These are phyloP conservation scores for Kodamaea nitidulidarum DNA, from an alignment of 805 yeast species.

Conservation along the genomic window DNA sequence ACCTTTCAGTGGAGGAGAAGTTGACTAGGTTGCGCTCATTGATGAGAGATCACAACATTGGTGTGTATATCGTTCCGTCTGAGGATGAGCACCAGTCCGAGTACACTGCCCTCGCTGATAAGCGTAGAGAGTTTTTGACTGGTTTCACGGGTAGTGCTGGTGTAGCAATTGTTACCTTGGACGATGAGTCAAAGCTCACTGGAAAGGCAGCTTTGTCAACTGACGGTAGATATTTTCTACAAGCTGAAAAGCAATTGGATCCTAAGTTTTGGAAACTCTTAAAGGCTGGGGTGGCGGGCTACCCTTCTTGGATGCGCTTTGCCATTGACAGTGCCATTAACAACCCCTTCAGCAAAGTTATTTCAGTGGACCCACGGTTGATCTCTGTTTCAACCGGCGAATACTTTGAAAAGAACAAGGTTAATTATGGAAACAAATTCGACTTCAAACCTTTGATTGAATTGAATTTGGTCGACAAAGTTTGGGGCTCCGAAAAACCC, in stretches of 20 bases:
- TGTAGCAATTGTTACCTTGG: constrained; percentile 70
- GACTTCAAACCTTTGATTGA: constrained; percentile 28
- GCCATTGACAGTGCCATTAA: constrained; percentile 51
- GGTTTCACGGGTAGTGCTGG: constrained; percentile 96
- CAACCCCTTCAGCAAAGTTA: constrained; percentile 43
- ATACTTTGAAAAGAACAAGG: constrained; percentile 28
- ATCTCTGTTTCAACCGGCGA: constrained; percentile 50
- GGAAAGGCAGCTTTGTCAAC: constrained; percentile 83
- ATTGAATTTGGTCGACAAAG: constrained; percentile 33
- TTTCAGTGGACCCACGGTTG: constrained; percentile 83
- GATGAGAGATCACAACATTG: constrained; percentile 62
- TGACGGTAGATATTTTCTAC: constrained; percentile 92
- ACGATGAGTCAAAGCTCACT: constrained; percentile 38
- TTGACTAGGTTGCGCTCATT: constrained; percentile 55
- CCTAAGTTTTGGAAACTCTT: constrained; percentile 66
- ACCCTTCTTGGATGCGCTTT: constrained; percentile 80
- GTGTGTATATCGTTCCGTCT: constrained; percentile 74
- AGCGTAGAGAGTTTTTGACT: constrained; percentile 74
- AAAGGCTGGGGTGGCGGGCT: constrained; percentile 72
- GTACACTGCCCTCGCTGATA: constrained; percentile 77
- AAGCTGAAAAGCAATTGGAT: constrained; percentile 82
- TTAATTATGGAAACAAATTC: constrained; percentile 19
- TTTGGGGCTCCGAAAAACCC: constrained; percentile 38
- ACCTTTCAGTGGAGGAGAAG: constrained; percentile 32
- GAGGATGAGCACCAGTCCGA: constrained; percentile 95